Base-by-base conservation (phyloP, 257 asterid species). In the Jaltomata sinuosa region DNA sequence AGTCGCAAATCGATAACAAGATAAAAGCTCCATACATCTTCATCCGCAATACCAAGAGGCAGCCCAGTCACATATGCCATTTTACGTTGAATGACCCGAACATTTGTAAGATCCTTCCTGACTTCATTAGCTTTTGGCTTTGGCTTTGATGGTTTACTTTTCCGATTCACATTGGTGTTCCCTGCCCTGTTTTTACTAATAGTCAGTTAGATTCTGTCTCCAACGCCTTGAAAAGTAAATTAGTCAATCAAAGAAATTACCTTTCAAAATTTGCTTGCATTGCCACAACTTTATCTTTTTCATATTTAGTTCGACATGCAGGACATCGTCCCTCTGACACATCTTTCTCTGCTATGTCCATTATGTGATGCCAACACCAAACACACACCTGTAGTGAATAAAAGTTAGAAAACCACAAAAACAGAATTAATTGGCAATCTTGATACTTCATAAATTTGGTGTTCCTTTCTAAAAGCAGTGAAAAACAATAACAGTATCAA, bases 291-390 rank as follows among this genome's bases (percentile, higher is more conserved):
- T 94, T 94, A 83, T 94, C 98, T 88, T 93, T 96, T 83, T 94
- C 98, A 85, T 96, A 96, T 82, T 92, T 87, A 21, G 91, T 72
- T 81, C 98, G 91, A 82, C 99, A 96, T 64, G 97, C 98, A 89
- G 99, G 99, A 90, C 98, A 96, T 68, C 97, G 93, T 65, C 98
- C 99, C 92, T 92, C 98, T 11, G 90, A 68, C 86, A 86, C 92
- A 83, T 94, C 95, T 90, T 96, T 96, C 91, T 90, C 97, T 89
- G 98, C 98, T 96, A 96, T 91, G 91, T 92, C 98, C 84, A 96
- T 96, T 85, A 96, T 90, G 87, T 94, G 98, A 91, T 96, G 97
- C 98, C 98, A 96, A 89, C 99, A 96, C 98, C 98, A 96, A 85
- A 94, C 93, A 89, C 99, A 96, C 74, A 94, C 88, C 99, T 96